Conservation (phyloP, 148 eudicot genomes). For the Arctostaphylos glauca region DNA sequence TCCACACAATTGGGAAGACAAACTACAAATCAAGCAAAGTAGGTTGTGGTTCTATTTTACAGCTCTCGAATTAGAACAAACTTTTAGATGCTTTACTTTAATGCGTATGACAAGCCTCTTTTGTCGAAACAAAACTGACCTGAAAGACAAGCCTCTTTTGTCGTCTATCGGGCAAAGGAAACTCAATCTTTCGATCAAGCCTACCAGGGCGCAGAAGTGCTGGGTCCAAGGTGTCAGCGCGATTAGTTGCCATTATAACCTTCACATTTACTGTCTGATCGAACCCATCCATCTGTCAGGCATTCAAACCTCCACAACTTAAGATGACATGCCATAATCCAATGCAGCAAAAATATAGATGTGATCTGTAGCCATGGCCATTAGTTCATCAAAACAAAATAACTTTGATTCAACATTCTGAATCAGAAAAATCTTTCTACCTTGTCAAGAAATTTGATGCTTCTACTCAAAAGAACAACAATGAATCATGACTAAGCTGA, state of each 20-base stretch:
- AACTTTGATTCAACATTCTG: background rate
- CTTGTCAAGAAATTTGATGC: background rate
- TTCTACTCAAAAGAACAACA: background rate
- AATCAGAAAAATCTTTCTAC: background rate
- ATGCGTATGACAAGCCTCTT: conserved; percentile 58
- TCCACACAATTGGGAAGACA: background rate
- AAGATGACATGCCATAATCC: background rate
- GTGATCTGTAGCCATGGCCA: background rate
- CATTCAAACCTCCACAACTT: background rate
- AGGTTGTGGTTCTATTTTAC: background rate
- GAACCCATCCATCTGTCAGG: conserved; percentile 81
- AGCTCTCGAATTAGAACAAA: background rate
- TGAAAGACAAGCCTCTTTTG: conserved; percentile 90
- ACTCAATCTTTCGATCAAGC: conserved; percentile 85
- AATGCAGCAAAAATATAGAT: background rate
- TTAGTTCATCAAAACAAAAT: background rate
- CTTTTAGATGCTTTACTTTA: background rate
- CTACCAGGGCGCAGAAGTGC: conserved; percentile 84
- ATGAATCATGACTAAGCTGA: background rate
- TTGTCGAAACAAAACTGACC: conserved; percentile 37
- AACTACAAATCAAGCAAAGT: background rate
- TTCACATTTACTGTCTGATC: conserved; percentile 90
- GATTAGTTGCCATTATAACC: conserved; percentile 87
- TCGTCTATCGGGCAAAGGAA: conserved; percentile 85
- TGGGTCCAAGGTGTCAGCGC: conserved; percentile 90